Base-by-base conservation (phyloP, 2,329 filamentous ascomycete genomes). In the Cytospora schulzeri region DNA sequence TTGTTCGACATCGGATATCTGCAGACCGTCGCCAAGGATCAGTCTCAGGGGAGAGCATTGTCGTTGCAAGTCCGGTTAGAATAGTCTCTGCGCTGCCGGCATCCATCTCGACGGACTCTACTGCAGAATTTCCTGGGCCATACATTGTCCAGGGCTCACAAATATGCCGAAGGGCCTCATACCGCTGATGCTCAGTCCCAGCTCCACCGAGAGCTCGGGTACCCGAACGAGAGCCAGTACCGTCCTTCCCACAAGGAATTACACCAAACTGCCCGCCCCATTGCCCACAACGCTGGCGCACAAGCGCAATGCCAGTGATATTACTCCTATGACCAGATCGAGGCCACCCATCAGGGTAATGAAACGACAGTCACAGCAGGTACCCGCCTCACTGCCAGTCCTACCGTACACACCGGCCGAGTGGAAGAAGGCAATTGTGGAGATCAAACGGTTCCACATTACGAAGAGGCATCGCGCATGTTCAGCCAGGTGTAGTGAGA, bases 361-460 rank as follows among this genome's bases (percentile, higher is more conserved):
- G 68, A 41, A 67, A 54, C 63, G 66, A 11, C 67, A 66, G 22
- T 67, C 68, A 4, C 59, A 67, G 62, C 56, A 73, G 59, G 60
- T 69, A 63, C 48, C 67, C 61, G 24, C 73, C 69, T 62, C 68
- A 67, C 52, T 69, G 26, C 56, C 68, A 14, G 71, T 73, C 11
- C 71, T 82, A 14, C 81, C 82, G 2, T 78, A 76, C 63, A 83
- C 79, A 0, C 66, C 76, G 1, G 70, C 74, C 4, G 83, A 86
- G 55, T 88, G 85, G 85, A 80, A 76, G 67, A 77, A 74, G 59
- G 74, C 80, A 7, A 77, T 87, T 60, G 72, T 75, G 26, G 82
- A 86, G 45, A 78, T 86, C 67, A 87, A 87, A 77, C 75, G 76
- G 57, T 81, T 83, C 65, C 85, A 85, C 67, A 68, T 81, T 24